Conservation (phyloP, 352 stramenopile species). For the Globisporangium cystogenes region DNA sequence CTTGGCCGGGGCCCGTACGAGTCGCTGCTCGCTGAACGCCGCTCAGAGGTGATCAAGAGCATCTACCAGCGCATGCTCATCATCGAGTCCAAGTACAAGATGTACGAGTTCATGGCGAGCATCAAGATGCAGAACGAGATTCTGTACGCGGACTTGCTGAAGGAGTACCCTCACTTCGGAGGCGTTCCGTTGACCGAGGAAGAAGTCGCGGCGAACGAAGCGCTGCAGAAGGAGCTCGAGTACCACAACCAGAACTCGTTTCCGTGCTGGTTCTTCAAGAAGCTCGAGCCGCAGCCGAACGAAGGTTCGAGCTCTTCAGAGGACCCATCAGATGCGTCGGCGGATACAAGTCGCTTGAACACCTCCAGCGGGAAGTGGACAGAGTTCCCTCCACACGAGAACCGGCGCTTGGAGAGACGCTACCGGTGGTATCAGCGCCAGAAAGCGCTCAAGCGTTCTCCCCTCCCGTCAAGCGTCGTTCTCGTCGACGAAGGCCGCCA, state of each 20-base stretch:
- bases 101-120: constrained; percentile 80
- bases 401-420: constrained; percentile 57
- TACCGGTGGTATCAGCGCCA: constrained; percentile 63
- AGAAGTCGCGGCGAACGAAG: constrained; percentile 34
- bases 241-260: constrained; percentile 56
- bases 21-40: constrained; percentile 50
- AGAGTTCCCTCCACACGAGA: constrained; percentile 71
- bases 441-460: constrained; percentile 27
- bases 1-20: constrained; percentile 72
- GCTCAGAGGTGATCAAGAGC: constrained; percentile 60
- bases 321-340: not conserved
- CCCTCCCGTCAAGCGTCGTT: constrained; percentile 50
- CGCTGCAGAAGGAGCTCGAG: constrained; percentile 33
- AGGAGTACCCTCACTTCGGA: constrained; percentile 36
- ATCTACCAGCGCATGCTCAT: constrained; percentile 67
- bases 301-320: not conserved
- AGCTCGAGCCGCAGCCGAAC: constrained; percentile 21
- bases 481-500: constrained; percentile 78
- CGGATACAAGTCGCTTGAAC: constrained; percentile 1
- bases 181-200: constrained; percentile 40
- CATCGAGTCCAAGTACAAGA: constrained; percentile 69
- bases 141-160: constrained; percentile 64
- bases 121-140: constrained; percentile 86
- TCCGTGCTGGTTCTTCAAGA: constrained; percentile 82
- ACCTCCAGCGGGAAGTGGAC: constrained; percentile 46